These are phyloP conservation scores for Boletellus ananas DNA, from an alignment of 768 basidiomycete genomes.

Conservation along the genomic window DNA sequence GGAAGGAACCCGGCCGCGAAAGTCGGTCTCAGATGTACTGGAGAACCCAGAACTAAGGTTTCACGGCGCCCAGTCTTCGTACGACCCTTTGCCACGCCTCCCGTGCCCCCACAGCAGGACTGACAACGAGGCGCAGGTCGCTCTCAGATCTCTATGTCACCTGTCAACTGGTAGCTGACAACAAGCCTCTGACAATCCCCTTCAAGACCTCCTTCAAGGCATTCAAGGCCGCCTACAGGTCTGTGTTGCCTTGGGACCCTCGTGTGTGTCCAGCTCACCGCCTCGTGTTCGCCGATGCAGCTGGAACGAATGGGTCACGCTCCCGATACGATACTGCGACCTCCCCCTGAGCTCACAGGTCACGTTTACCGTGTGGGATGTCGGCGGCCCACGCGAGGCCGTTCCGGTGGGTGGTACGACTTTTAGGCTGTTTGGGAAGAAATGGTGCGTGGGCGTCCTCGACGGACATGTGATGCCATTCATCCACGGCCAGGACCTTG, in stretches of 20 bases:
- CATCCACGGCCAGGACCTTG: conserved; percentile 57
- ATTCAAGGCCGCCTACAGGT: conserved; percentile 82
- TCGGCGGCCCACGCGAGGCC: conserved; percentile 74
- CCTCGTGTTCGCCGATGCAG: conserved; percentile 34
- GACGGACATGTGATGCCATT: background rate
- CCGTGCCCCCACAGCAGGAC: conserved; percentile 7
- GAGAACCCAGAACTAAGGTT: conserved; percentile 81
- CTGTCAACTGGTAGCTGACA: conserved; percentile 88
- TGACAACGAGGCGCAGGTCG: conserved; percentile 49
- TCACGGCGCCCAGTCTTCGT: conserved; percentile 81
- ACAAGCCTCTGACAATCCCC: conserved; percentile 88
- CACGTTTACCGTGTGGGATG: conserved; percentile 95
- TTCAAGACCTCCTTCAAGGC: conserved; percentile 91
- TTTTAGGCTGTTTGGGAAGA: conserved; percentile 87
- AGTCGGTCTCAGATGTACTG: conserved; percentile 73
- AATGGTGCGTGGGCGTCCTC: conserved; percentile 52
- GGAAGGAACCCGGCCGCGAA: conserved; percentile 73
- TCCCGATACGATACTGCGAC: conserved; percentile 92
- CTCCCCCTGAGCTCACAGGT: conserved; percentile 87
- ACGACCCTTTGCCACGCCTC: conserved; percentile 13
- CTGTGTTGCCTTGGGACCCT: conserved; percentile 20
- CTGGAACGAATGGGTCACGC: conserved; percentile 94
- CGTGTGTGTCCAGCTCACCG: background rate
- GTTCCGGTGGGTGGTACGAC: conserved; percentile 90
- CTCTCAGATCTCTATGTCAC: conserved; percentile 93